phyloP scores from a whole-genome alignment of 2,329 filamentous ascomycete species.

The Sarocladium oryzae region DNA sequence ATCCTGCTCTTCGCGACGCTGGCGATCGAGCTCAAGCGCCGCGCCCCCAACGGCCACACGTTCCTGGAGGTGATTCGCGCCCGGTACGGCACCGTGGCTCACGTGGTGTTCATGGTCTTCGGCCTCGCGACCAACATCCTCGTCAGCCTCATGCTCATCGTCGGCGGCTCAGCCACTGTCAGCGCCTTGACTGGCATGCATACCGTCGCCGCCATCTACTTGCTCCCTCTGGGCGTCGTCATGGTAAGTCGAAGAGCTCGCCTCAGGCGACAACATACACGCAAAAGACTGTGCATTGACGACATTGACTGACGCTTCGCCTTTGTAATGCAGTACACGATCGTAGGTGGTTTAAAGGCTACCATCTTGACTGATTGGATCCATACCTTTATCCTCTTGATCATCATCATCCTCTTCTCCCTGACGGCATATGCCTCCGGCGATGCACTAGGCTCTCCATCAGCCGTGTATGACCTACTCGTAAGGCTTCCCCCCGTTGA shows the following conservation, averaged over 20 bases:
- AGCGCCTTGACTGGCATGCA: slow-evolving; percentile 18
- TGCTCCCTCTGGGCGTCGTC: slow-evolving; percentile 72
- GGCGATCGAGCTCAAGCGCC: slow-evolving; percentile 75
- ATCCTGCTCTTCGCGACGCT: slow-evolving; percentile 79
- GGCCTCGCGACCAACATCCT: slow-evolving; percentile 74
- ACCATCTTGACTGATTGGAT: slow-evolving; percentile 28
- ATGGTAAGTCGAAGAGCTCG: neutral
- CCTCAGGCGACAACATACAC: too few relatives aligned
- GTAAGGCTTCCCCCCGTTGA: neutral
- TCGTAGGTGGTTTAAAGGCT: slow-evolving; percentile 57
- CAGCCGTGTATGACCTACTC: slow-evolving; percentile 67
- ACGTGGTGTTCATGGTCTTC: slow-evolving; percentile 70
- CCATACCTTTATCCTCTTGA: slow-evolving; percentile 69
- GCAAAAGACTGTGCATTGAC: neutral
- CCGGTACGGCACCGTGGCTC: slow-evolving; percentile 58
- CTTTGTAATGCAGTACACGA: slow-evolving; percentile 25
- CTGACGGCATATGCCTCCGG: slow-evolving; percentile 72
- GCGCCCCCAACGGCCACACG: slow-evolving; percentile 73
- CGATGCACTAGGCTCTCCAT: slow-evolving; percentile 62
- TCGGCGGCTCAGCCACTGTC: slow-evolving; percentile 57
- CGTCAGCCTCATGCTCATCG: slow-evolving; percentile 76
- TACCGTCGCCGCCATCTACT: slow-evolving; percentile 71
- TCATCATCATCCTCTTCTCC: slow-evolving; percentile 75
- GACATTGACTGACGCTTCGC: neutral
- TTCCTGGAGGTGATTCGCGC: slow-evolving; percentile 73